Evolutionary conservation across 129 eudicot genomes (phyloP), one percentile per base, ranked within the genome.

Genomic region (Arctium minus): DNA sequence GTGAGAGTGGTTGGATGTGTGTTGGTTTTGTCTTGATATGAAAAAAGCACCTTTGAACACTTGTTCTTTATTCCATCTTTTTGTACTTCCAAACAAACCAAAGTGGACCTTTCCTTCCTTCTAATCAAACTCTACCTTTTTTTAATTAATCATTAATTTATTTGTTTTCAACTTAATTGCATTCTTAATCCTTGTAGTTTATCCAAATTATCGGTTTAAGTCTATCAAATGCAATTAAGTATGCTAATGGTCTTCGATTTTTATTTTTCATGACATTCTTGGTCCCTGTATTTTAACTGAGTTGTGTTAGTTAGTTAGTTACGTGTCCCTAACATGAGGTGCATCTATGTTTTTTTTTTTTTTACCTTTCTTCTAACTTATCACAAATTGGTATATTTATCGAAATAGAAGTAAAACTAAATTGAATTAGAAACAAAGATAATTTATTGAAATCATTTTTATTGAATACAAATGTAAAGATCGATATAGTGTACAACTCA

Each of bases 31-130:
- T 35, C 78, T 22, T 53, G 72, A 72, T 48, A 18, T 72, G 60
- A 56, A 70, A 50, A 71, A 80, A 50, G 78, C 78, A 35, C 56
- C 60, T 18, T 42, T 48, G 56, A 53, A 53, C 78, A 32, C 56
- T 18, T 67, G 27, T 72, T 72, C 42, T 48, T 48, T 15, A 70
- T 38, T 67, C 22, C 18, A 65, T 27, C 27, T 39, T 53, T 62
- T 50, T 53, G 78, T 72, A 80, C 84, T 74, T 72, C 64, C 60
- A 53, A 56, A 80, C 84, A 80, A 80, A 72, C 31, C 30, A 10
- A 50, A 80, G 84, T 73, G 84, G 84, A 80, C 39, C 84, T 72
- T 80, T 80, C 78, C 75, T 71, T 71, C 75, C 78, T 80, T 80
- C 78, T 80, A 80, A 72, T 72, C 78, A 80, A 80, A 80, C 72